A percentile compares a stretch with the other conserved stretches of the same genome.
Conservation (phyloP, 2,329 filamentous ascomycete genomes). For the Phyllosticta ampelicida region DNA sequence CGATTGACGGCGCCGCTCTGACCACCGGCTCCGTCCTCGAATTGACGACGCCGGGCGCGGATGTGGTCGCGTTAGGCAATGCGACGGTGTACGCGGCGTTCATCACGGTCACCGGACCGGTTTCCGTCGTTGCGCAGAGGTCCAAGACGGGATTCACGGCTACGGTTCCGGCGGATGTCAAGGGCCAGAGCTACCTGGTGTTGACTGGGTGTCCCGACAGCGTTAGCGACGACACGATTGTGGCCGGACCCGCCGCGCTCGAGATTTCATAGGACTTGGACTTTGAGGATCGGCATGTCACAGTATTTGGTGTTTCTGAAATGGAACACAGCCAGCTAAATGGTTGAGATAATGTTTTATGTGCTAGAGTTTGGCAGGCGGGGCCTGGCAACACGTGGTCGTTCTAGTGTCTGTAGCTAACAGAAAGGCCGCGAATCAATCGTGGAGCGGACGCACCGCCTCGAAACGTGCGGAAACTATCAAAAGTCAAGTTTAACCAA, state of each 20-base stretch:
- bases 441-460: neutral
- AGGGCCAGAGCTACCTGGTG: constrained; percentile 33
- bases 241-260: constrained; percentile 26
- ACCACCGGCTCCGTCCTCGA: constrained; percentile 13
- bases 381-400: no score
- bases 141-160: constrained; percentile 17
- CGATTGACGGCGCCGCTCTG: constrained; percentile 3
- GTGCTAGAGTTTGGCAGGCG: no score
- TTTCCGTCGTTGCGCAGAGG: constrained; percentile 18
- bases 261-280: constrained; percentile 12
- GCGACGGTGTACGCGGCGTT: constrained; percentile 27
- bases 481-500: neutral
- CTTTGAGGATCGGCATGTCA: neutral
- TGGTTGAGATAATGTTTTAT: no score
- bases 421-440: neutral
- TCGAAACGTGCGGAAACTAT: neutral
- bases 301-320: neutral
- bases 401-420: neutral
- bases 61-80: constrained; percentile 10
- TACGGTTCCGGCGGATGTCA: constrained; percentile 21
- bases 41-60: constrained; percentile 17
- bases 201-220: constrained; percentile 28
- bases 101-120: constrained; percentile 28
- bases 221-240: constrained; percentile 28
- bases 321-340: no score